Base-by-base conservation (phyloP, 208 protist species). In the Crithidia fasciculata region DNA sequence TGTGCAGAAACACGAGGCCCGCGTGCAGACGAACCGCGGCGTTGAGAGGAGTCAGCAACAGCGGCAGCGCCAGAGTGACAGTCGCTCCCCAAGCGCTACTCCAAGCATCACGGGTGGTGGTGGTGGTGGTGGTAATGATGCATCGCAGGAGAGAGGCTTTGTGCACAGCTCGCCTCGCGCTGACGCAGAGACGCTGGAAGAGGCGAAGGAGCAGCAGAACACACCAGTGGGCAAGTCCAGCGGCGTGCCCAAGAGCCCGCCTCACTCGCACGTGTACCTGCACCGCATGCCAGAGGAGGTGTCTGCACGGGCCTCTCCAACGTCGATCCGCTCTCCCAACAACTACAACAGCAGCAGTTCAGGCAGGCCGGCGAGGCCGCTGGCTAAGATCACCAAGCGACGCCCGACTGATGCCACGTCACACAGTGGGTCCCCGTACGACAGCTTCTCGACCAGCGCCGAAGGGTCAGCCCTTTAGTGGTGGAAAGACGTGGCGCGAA, bases 1-100 rank as follows among this genome's bases (percentile, higher is more conserved):
- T 36, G 75, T 90, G 49, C 63, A 60, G 9, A 76, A 81, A 8
- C 61, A 80, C 58, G 58, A 76, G 60, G 50, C 13, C 18, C 69
- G 59, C 43, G 67, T 44, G 8, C 59, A 6, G 15, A 41, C 44
- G 0, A 39, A 45, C 15, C 49, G 19, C 39, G 28, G 60, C 45
- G 45, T 45, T 2, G 40, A 18, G 39, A 19, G 10, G 40, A 28
- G 28, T 28, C 28, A 28, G 28, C 28, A 28, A 28, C 2, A n/a
- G n/a, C 15, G 2, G 4, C 40, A 49, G 16, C 9, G 9, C 0
- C 10, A 70, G 45, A 45, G 5, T 3, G 19, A 37, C 39, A 74
- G 61, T 47, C 74, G 67, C 44, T 56, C 70, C 19, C 56, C 55
- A n/a, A 76, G 72, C 43, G 55, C 64, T 28, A 76, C 60, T 18